These are phyloP conservation scores for Coemansia sp. DNA, from an alignment of 192 early-diverging fungal species.

Conservation along the genomic window DNA sequence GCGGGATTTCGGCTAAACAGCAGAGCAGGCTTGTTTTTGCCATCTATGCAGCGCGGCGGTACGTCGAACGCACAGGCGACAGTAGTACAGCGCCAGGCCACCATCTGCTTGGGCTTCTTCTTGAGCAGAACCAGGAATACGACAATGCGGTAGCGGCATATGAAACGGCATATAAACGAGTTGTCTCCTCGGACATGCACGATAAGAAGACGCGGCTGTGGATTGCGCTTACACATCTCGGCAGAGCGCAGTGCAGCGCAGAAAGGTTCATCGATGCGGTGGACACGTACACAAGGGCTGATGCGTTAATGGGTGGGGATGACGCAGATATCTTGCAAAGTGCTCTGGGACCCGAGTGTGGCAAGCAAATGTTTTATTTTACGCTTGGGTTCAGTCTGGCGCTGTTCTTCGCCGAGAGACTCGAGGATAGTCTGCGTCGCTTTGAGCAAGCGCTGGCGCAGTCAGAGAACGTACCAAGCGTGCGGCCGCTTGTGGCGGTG, in stretches of 20 bases:
- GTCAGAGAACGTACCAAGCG: constrained; percentile 40
- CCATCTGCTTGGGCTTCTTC: constrained; percentile 67
- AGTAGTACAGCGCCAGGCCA: constrained; percentile 15
- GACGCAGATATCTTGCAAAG: neutral
- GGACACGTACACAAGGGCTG: constrained; percentile 51
- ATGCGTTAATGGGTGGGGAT: constrained; percentile 9
- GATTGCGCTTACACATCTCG: constrained; percentile 63
- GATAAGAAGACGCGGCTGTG: constrained; percentile 34
- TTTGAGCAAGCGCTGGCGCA: constrained; percentile 73
- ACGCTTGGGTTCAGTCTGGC: constrained; percentile 69
- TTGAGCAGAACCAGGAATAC: constrained; percentile 73
- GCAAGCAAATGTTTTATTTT: constrained; percentile 16
- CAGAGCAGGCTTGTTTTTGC: constrained; percentile 38
- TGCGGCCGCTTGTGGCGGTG: constrained; percentile 68
- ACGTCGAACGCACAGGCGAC: constrained; percentile 32
- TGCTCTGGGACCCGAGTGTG: constrained; percentile 15
- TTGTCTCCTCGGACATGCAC: constrained; percentile 1
- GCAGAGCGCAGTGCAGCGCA: constrained; percentile 65
- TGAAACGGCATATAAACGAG: constrained; percentile 37
- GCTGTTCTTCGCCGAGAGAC: constrained; percentile 68
- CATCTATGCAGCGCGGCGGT: constrained; percentile 38
- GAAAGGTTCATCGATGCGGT: constrained; percentile 63
- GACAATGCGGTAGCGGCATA: constrained; percentile 69
- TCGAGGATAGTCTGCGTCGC: constrained; percentile 66
- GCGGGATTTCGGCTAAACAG: constrained; percentile 35